Evolutionary conservation across 106 monocot species (phyloP).

Genomic region (Iris macrosiphon): DNA sequence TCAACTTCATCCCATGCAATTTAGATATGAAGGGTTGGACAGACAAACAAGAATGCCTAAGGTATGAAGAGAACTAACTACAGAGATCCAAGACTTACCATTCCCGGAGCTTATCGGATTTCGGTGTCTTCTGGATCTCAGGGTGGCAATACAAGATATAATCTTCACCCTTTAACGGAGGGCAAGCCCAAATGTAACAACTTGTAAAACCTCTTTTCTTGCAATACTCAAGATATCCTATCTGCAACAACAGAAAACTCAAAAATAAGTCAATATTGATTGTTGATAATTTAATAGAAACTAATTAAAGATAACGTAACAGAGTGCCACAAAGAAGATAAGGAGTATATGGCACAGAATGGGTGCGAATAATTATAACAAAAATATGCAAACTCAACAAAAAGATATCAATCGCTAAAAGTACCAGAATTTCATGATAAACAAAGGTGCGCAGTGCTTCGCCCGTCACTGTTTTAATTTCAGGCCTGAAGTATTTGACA

Average conservation of each 20-base stretch:
- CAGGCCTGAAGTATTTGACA: constrained; percentile 98
- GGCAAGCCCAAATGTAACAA: constrained; percentile 99
- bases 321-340: not conserved
- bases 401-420: not conserved
- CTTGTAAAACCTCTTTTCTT: constrained; percentile 94
- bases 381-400: not conserved
- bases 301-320: not conserved
- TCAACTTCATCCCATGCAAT: constrained; percentile 4
- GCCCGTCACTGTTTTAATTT: constrained; percentile 78
- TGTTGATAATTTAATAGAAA: not conserved
- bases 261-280: not conserved
- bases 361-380: not conserved
- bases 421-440: constrained; percentile 99
- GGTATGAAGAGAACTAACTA: not conserved
- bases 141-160: constrained; percentile 99
- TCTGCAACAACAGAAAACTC: constrained; percentile 38
- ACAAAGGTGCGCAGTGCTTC: constrained; percentile 97
- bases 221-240: constrained; percentile 99
- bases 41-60: not conserved
- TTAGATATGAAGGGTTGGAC: not conserved
- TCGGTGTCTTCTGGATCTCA: constrained; percentile 99
- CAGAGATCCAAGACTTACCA: constrained; percentile 36
- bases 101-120: constrained; percentile 95
- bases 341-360: not conserved
- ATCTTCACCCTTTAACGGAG: constrained; percentile 97